A percentile compares a stretch with the other conserved stretches of the same genome.
phyloP scores from a whole-genome alignment of 495 filamentous ascomycete species.

The Aspergillus heteromorphus region DNA sequence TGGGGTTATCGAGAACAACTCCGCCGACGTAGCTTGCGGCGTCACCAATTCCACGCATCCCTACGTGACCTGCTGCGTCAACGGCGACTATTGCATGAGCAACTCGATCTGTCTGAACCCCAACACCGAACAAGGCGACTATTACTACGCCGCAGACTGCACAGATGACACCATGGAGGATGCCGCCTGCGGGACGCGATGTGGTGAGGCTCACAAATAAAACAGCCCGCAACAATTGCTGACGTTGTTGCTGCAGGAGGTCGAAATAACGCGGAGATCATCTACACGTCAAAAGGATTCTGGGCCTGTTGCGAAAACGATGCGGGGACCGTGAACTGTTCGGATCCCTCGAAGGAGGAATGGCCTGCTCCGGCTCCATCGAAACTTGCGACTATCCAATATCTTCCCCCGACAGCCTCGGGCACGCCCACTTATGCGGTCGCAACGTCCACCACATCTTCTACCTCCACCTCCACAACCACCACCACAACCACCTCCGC shows the following conservation, averaged over 20 bases:
- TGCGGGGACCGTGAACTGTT: neutral
- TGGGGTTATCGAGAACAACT: neutral
- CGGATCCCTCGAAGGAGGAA: neutral
- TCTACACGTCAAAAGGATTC: neutral
- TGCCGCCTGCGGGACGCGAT: constrained; percentile 6
- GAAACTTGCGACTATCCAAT: constrained; percentile 8
- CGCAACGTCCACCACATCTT: neutral
- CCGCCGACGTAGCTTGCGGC: constrained; percentile 1
- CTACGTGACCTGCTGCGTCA: constrained; percentile 8
- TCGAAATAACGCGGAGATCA: neutral
- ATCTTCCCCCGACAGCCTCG: constrained; percentile 1
- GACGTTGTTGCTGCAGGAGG: neutral
- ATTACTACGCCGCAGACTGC: constrained; percentile 7
- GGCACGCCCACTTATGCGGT: neutral
- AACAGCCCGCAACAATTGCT: neutral
- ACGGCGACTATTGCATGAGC: constrained; percentile 11
- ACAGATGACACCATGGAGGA: constrained; percentile 3
- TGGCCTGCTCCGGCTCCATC: constrained; percentile 3
- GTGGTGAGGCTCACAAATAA: constrained; percentile 1
- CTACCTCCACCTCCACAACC: neutral
- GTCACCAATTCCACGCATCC: constrained; percentile 6
- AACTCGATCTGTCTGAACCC: constrained; percentile 4
- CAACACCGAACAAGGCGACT: neutral
- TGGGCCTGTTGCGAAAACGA: constrained; percentile 7
- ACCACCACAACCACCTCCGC: neutral